Evolutionary conservation across 2,329 filamentous ascomycete species (phyloP).

Genomic region (Exophiala spinifera): DNA sequence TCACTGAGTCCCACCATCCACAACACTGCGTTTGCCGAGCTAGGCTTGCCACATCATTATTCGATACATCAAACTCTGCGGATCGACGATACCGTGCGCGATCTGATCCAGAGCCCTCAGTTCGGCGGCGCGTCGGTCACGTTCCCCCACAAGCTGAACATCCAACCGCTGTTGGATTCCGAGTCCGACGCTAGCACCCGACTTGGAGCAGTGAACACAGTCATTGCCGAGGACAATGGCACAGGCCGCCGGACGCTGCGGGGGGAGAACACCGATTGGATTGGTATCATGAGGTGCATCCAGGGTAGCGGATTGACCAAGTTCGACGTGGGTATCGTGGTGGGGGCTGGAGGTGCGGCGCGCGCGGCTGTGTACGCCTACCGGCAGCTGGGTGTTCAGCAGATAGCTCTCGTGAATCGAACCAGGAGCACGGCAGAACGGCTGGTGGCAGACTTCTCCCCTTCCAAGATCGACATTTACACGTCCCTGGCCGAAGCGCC

Average conservation of each 20-base stretch:
- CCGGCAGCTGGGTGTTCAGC: slow-evolving; percentile 2
- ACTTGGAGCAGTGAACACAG: slow-evolving; percentile 15
- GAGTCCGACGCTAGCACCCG: slow-evolving; percentile 11
- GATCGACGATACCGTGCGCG: slow-evolving; percentile 44
- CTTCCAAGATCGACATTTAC: slow-evolving; percentile 7
- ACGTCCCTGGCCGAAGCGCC: slow-evolving; percentile 17
- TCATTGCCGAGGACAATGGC: slow-evolving; percentile 2
- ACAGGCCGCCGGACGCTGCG: slow-evolving; percentile 7
- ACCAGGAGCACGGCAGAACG: slow-evolving; percentile 1
- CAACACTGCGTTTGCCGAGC: slow-evolving; percentile 59
- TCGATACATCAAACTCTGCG: slow-evolving; percentile 46
- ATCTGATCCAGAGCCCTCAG: slow-evolving; percentile 63
- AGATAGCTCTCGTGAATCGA: slow-evolving; percentile 8
- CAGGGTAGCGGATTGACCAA: slow-evolving; percentile 27
- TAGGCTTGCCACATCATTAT: slow-evolving; percentile 82
- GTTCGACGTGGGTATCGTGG: slow-evolving; percentile 26
- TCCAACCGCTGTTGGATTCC: slow-evolving; percentile 9
- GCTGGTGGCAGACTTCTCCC: slow-evolving; percentile 1
- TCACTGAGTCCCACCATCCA: slow-evolving; percentile 26
- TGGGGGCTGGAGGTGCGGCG: slow-evolving; percentile 28
- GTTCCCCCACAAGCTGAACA: slow-evolving; percentile 25
- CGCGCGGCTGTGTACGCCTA: slow-evolving; percentile 32
- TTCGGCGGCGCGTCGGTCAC: slow-evolving; percentile 69
- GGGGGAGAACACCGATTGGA: slow-evolving; percentile 34
- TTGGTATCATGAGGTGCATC: slow-evolving; percentile 32